Evolutionary conservation across 2,329 filamentous ascomycete species (phyloP), one percentile per base, ranked within the genome.

Genomic region (Beauveria varroae): DNA sequence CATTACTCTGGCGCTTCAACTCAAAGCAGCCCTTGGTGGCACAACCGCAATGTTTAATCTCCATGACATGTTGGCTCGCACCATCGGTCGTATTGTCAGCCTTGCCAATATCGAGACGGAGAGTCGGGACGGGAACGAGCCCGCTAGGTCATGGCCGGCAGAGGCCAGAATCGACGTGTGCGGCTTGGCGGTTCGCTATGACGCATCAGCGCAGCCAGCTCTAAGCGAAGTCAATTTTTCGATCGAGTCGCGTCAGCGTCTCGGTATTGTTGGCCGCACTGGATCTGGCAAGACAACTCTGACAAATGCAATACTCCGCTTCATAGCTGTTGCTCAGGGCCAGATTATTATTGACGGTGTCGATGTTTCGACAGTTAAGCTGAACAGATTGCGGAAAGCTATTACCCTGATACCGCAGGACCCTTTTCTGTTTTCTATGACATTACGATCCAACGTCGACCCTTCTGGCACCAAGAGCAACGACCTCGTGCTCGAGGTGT

Each of bases 261-360:
- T 64, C 5, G 63, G 56, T 9, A 60, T 64, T 7, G 60, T 64
- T 5, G 56, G 63, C n/a, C 63, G 63, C 5, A 62, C 63, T 18
- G 60, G 63, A 14, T 50, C 63, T 2, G 63, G 60, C 5, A 64
- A 64, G 30, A 62, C 60, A 30, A 60, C 50, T 34, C 37, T 64
- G 10, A 51, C 46, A 8, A 62, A n/a, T 18, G 60, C 63, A 5
- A 26, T 64, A 26, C 34, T 50, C 9, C 51, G 60, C 5, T 60
- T 64, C 44, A 57, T 62, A 41, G 9, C 28, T 14, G 44, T 18
- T 12, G 16, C 30, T 4, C 18, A 52, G 16, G 63, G 63, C 4
- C 22, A 20, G 3, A 62, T 64, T 18, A 9, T 44, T 20, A 60
- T 64, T 22, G 51, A 62, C 43, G 37, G 37, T 6, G 3, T 57